Base-by-base conservation (phyloP, 495 filamentous ascomycete genomes). In the Hypoxylon lienhwacheense region DNA sequence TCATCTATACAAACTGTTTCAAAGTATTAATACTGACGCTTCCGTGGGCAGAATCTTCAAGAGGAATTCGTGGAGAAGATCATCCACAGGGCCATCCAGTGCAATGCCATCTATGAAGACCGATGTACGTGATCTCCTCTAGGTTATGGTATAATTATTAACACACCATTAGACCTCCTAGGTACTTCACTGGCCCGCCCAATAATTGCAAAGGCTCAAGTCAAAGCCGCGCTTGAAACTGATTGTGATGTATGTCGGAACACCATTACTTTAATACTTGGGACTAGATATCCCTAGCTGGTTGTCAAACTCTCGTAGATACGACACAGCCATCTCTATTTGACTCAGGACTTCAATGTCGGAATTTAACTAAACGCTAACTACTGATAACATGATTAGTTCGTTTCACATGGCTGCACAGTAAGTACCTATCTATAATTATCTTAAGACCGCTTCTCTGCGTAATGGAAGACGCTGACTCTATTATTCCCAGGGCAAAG, bases 61-160 rank as follows among this genome's bases (percentile, higher is more conserved):
- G 74, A 73, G 57, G 85, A 91, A 69, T 91, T 96, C 60, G 82
- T 95, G 59, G 86, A 91, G 62, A 80, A 95, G 75, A 78, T 96
- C 10, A 89, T 90, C 74, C 92, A 86, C 82, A 86, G 82, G 41
- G 92, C 92, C 47, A 83, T 96, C 61, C 86, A 87, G 66, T 91
- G 87, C 81, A 92, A 90, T 64, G 88, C 85, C 54, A 82, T 86
- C 68, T 59, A 53, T 20, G 40, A 26, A 24, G 21, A 26, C 17
- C 21, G 14, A 43, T 42, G 43, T 52, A 25, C 16, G 47, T 46
- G 16, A 25, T 3, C 10, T 31, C 16, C 1, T 28, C 2, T 19
- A 1, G 11, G 1, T 1, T 29, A 8, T n/a, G n/a, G n/a, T 5
- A 26, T 10, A 28, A 20, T 1, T 1, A 28, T 48, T 49, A 31